A percentile compares a stretch with the other conserved stretches of the same genome.
phyloP scores from a whole-genome alignment of 352 stramenopile species.

The Globisporangium spinosum region DNA sequence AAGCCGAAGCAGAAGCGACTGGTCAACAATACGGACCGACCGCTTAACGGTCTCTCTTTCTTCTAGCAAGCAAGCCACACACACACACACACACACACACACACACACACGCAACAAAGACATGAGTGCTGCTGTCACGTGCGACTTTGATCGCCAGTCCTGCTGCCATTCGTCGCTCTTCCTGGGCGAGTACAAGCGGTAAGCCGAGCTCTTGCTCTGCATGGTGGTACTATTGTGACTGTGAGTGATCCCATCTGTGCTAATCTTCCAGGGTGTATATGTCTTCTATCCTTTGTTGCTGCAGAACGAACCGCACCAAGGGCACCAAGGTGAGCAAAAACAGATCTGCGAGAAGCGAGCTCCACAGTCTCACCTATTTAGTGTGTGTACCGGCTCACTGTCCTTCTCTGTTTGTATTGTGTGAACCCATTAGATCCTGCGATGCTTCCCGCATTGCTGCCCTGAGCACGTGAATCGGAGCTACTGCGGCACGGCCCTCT shows the following conservation, averaged over 20 bases:
- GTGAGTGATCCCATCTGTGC: neutral
- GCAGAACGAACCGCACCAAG: conserved; percentile 49
- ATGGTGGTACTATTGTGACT: neutral
- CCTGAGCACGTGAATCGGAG: conserved; percentile 59
- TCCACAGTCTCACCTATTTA: neutral
- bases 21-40: neutral
- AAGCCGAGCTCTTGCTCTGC: neutral
- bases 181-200: conserved; percentile 60
- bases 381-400: neutral
- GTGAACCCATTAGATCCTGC: conserved; percentile 39
- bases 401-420: neutral
- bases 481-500: conserved; percentile 59
- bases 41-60: neutral
- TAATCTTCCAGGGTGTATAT: neutral
- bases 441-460: conserved; percentile 73
- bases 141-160: conserved; percentile 35
- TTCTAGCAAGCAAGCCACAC: neutral
- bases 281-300: neutral
- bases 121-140: conserved; percentile 20
- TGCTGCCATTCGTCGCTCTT: conserved; percentile 48
- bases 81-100: neutral
- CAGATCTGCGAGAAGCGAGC: neutral
- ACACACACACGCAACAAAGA: neutral
- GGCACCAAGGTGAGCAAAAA: conserved; percentile 31
- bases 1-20: neutral